Percentiles rank a stretch among this genome's conserved stretches.
Evolutionary conservation across 164 flowering plant species (phyloP).

Genomic region (Piper betle): DNA sequence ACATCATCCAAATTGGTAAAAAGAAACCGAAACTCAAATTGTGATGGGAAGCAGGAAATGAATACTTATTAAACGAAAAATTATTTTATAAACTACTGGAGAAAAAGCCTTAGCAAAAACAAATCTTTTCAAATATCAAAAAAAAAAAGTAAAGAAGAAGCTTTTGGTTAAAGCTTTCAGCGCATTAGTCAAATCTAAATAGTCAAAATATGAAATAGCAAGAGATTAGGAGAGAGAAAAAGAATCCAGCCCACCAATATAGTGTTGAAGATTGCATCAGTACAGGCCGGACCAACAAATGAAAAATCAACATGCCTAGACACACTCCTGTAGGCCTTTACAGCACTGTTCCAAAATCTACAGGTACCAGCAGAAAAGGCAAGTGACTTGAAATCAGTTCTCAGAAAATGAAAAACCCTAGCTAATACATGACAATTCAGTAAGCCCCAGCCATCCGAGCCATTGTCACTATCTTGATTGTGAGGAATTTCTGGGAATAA

Average conservation of each 20-base stretch:
- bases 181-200: no score
- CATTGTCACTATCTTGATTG: constrained; percentile 20
- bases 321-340: constrained; percentile 46
- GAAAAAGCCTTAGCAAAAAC: no score
- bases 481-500: constrained; percentile 41
- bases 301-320: constrained; percentile 63
- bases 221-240: not conserved
- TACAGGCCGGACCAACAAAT: constrained; percentile 47
- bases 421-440: constrained; percentile 62
- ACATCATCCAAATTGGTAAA: no score
- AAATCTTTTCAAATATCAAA: no score
- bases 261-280: constrained; percentile 38
- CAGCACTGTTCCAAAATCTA: constrained; percentile 71
- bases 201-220: no score
- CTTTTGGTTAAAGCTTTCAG: no score
- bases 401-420: constrained; percentile 75
- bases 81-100: no score
- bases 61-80: no score
- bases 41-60: no score
- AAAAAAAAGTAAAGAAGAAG: no score
- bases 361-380: constrained; percentile 70
- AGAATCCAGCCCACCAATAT: constrained; percentile 41
- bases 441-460: constrained; percentile 56
- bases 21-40: no score
- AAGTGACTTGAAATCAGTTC: constrained; percentile 67